phyloP scores from a whole-genome alignment of 139 green algal genomes.

The Micromonas commoda region DNA sequence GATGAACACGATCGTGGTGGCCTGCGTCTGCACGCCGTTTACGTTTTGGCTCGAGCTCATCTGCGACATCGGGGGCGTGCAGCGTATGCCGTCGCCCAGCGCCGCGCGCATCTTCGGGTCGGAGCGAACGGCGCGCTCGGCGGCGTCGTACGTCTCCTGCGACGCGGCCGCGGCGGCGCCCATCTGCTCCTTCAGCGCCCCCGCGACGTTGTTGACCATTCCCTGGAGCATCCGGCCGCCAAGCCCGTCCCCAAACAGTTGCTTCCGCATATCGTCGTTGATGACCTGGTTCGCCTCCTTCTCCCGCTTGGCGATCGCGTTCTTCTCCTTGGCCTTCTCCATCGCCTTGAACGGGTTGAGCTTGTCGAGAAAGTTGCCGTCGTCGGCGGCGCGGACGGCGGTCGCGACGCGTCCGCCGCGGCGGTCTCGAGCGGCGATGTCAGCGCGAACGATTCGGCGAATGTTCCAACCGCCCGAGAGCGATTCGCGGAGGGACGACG shows the following conservation, averaged over 20 bases:
- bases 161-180: not conserved
- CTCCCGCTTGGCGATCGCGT: not conserved
- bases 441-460: no score
- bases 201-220: conserved; percentile 1
- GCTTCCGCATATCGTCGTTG: not conserved
- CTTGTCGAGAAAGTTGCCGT: not conserved
- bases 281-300: not conserved
- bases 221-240: not conserved
- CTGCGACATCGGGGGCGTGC: conserved; percentile 10
- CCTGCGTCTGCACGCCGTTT: conserved; percentile 10
- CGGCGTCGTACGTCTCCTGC: conserved; percentile 16
- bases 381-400: not conserved
- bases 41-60: conserved; percentile 6
- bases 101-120: not conserved
- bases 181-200: not conserved
- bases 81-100: not conserved
- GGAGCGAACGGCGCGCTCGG: not conserved
- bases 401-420: not conserved
- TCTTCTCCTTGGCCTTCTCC: not conserved
- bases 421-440: not conserved
- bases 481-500: no score
- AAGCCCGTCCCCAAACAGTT: conserved; percentile 17
- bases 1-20: conserved; percentile 4
- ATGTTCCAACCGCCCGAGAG: no score
- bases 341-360: conserved; percentile 18